Base-by-base conservation (phyloP, 2,329 filamentous ascomycete species). In the Aspergillus jensenii region DNA sequence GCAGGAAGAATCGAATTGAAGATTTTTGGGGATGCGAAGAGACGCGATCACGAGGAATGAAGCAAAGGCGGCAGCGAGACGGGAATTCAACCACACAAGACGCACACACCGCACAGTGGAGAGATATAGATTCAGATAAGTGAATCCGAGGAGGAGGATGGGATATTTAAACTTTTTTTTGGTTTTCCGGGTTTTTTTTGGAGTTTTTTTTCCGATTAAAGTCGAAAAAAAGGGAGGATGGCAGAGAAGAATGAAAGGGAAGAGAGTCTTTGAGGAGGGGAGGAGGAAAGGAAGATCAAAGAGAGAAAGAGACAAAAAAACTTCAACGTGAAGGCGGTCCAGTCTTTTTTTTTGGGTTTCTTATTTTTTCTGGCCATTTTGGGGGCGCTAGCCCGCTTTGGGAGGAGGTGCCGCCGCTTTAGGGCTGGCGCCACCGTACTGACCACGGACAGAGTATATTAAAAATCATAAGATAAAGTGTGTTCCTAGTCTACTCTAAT, bases 111-210 rank as follows among this genome's bases (percentile, higher is more conserved):
- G 65, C 69, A 73, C 69, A 73, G 68, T 68, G 19, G 35, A 45
- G 43, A 52, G 54, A 39, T 47, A 54, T 25, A 33, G 44, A 55
- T 52, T 55, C 51, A 55, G 56, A 55, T 59, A 49, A 44, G 46
- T 45, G 51, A 40, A 55, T 55, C 56, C 43, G 46, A 47, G 21
- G 31, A 62, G 61, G 62, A 60, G 58, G 59, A 55, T 62, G 62
- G 63, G 66, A 69, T 68, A 68, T 66, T 66, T 68, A 64, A 63
- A 70, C 74, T 75, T 74, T 51, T 51, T 67, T 62, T 60, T 62
- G 62, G 64, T 71, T 78, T 78, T 76, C 72, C 68, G 67, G 68
- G 59, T 75, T 76, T 76, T 72, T 74, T 74, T 67, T 57, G 35
- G 56, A 49, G 57, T 62, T 62, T 66, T 63, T 62, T 68, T 74